A percentile compares a stretch with the other conserved stretches of the same genome.
These are phyloP conservation scores for Dipteronia sinensis DNA, from an alignment of 345 rosid species.

Conservation along the genomic window DNA sequence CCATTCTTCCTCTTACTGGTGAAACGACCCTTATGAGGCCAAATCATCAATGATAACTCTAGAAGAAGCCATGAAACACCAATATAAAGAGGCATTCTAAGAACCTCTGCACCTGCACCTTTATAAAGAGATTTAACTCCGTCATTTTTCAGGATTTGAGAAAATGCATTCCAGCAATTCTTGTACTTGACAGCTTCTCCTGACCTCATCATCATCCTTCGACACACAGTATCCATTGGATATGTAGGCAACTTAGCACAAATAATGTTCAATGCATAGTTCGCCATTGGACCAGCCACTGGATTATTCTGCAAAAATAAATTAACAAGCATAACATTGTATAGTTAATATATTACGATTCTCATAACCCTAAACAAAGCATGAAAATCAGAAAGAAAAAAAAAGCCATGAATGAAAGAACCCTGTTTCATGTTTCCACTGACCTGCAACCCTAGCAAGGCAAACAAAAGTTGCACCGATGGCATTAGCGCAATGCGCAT, in stretches of 20 bases:
- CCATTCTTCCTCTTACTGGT: too few species aligned
- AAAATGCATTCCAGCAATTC: conserved; percentile 32
- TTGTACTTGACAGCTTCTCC: conserved; percentile 39
- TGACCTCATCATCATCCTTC: conserved; percentile 45
- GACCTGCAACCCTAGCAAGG: background rate
- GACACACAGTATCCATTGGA: conserved; percentile 29
- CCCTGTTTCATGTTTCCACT: background rate
- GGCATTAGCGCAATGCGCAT: background rate
- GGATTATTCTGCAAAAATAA: conserved; percentile 23
- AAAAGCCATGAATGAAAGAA: too few species aligned
- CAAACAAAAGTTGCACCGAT: background rate
- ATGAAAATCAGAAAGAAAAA: too few species aligned
- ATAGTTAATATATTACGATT: too few species aligned
- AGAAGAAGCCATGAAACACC: too few species aligned
- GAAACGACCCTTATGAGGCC: too few species aligned
- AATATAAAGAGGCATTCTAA: background rate
- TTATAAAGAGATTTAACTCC: conserved; percentile 7
- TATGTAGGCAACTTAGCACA: conserved; percentile 29
- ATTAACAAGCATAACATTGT: too few species aligned
- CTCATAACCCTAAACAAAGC: too few species aligned
- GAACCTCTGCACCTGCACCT: conserved; percentile 7
- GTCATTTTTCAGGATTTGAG: conserved; percentile 7
- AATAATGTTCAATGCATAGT: conserved; percentile 24
- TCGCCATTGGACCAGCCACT: conserved; percentile 21
- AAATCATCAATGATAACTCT: too few species aligned